Conservation (phyloP, 2,329 filamentous ascomycete species). For the Aspergillus latus region DNA sequence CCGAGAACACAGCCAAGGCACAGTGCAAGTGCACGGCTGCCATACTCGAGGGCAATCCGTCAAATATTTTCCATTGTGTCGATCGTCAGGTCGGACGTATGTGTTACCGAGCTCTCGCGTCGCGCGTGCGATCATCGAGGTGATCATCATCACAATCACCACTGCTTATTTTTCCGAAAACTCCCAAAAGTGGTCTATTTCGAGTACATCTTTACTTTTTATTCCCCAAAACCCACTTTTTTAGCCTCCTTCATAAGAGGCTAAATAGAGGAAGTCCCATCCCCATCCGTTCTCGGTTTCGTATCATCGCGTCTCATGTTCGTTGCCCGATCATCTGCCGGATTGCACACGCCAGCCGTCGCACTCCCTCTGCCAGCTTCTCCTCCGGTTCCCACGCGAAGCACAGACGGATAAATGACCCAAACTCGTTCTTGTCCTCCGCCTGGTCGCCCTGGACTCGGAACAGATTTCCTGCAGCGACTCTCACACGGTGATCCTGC, state of each 20-base stretch:
- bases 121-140: background rate
- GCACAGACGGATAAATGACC: slow-evolving; percentile 63
- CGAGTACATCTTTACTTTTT: background rate
- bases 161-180: background rate
- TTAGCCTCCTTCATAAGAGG: background rate
- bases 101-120: background rate
- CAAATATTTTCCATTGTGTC: background rate
- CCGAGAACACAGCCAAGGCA: background rate
- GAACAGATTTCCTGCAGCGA: slow-evolving; percentile 70
- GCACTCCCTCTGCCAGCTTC: slow-evolving; percentile 65
- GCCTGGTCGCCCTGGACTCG: slow-evolving; percentile 60
- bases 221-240: background rate
- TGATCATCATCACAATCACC: background rate
- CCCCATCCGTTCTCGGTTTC: background rate
- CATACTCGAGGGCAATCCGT: background rate
- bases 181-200: background rate
- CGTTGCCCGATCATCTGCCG: slow-evolving; percentile 5
- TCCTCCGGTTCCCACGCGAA: slow-evolving; percentile 72
- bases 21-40: background rate
- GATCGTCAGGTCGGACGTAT: background rate
- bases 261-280: too few species aligned
- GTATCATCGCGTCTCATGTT: background rate
- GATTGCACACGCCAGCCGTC: slow-evolving; percentile 54
- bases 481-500: slow-evolving; percentile 63
- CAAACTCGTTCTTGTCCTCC: slow-evolving; percentile 55